Evolutionary conservation across 768 basidiomycete species (phyloP).

Genomic region (Phlebiopsis flavidoalba): DNA sequence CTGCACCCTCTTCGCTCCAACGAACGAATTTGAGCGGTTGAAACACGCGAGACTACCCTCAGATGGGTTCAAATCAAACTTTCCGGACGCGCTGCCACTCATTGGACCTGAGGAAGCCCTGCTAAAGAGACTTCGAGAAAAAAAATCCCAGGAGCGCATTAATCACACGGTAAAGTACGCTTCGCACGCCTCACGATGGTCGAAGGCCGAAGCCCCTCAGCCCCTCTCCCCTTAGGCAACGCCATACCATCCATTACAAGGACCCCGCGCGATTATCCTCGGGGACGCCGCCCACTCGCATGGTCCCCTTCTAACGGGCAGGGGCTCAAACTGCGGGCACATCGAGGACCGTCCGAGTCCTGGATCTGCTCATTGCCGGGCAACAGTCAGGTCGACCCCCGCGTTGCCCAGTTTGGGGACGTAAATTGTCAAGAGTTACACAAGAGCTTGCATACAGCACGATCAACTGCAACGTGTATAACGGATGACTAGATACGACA

Average conservation of each 20-base stretch:
- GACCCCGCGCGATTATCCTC: conserved; percentile 81
- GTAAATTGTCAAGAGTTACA: conserved; percentile 46
- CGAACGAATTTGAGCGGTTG: conserved; percentile 66
- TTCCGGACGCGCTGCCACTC: conserved; percentile 81
- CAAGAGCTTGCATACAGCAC: conserved; percentile 50
- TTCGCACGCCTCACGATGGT: conserved; percentile 19
- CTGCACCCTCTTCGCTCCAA: conserved; percentile 92
- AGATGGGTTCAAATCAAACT: conserved; percentile 79
- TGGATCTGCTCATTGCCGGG: conserved; percentile 69
- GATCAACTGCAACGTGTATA: conserved; percentile 75
- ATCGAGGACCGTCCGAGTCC: conserved; percentile 94
- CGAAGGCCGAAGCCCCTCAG: conserved; percentile 1
- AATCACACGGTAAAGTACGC: conserved; percentile 86
- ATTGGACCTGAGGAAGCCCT: conserved; percentile 80
- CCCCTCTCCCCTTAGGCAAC: conserved; percentile 49
- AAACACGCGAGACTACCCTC: conserved; percentile 48
- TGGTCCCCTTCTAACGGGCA: conserved; percentile 99
- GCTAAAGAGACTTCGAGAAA: conserved; percentile 66
- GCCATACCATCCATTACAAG: conserved; percentile 88
- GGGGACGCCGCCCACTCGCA: conserved; percentile 96
- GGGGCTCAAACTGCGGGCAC: conserved; percentile 94
- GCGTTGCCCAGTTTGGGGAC: conserved; percentile 29
- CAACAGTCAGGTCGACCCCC: conserved; percentile 62
- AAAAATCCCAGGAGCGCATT: conserved; percentile 91
- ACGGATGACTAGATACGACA: conserved; percentile 73